Base-by-base conservation (phyloP, 768 basidiomycete species). In the Nevesoporus exiguus region DNA sequence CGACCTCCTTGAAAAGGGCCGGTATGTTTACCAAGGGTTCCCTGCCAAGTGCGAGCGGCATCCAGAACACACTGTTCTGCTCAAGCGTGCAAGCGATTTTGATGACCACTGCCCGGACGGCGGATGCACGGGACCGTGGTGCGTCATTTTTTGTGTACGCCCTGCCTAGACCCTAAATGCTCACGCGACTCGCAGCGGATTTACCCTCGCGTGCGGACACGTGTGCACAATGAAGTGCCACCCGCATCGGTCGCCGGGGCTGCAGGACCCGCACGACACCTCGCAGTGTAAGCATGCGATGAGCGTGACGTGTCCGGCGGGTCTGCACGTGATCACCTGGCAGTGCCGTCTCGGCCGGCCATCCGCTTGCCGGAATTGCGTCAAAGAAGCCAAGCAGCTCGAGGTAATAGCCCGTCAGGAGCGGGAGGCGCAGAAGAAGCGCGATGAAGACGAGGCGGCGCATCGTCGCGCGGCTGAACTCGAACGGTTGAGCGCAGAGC, bases 71-170 rank as follows among this genome's bases (percentile, higher is more conserved):
- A 71, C 48, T 0, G 67, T 66, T 0, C n/a, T 78, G n/a, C 63
- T 88, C 11, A 68, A 62, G 22, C 27, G 56, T 2, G 71, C 80
- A 0, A 67, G 55, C 2, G 78, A 85, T 7, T 88, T 88, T 46
- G 80, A 83, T 7, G 51, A 51, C 4, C 59, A 74, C 27, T 79
- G 76, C 61, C 85, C 83, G 0, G 82, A 84, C 37, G 86, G 86
- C 7, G 86, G 86, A 2, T 88, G 86, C 53, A 66, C 57, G 7
- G 72, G 76, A 50, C 74, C 76, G 34, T 88, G 86, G 86, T 86
- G 68, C 43, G 76, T 65, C n/a, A n/a, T n/a, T n/a, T n/a, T n/a
- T n/a, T 6, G 1, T 0, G 5, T 15, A 21, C 7, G 2, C 3
- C 19, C 8, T 1, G 8, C 13, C 0, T 17, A 29, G 21, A 29